Evolutionary conservation across 169 alveolate species (phyloP), one percentile per base, ranked within the genome.

Genomic region (Cryptosporidium sp.): DNA sequence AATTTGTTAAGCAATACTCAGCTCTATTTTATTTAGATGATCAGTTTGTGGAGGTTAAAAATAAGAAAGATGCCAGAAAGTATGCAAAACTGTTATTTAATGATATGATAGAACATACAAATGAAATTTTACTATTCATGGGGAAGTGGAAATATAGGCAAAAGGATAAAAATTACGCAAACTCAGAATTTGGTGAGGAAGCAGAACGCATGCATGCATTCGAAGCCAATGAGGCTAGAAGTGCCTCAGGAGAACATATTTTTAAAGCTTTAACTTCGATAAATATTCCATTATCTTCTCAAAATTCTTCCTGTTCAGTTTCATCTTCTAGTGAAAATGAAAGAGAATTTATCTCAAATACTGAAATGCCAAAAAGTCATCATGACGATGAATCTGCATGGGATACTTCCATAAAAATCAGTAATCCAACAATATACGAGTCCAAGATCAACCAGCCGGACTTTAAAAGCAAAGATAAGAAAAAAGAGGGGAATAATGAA

Each of bases 61-160:
- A 80, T 48, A 80, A 80, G 53, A 80, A 80, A 26, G 89, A 80
- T 62, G 89, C 89, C 16, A 80, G 89, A 39, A 62, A 62, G 29
- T 80, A 80, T 62, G 89, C 89, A 16, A 80, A 80, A 48, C 26
- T 42, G 21, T 33, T 80, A 31, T 80, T 80, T 65, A 80, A 80
- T 60, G 89, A 80, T 21, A 80, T 80, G 75, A 75, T 67, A 29
- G 69, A 60, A 18, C 58, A 80, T 33, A 45, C 89, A 29, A 80
- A 80, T 62, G 89, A 80, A 33, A 44, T 80, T 12, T 39, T 80
- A 26, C 26, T 80, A 5, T 80, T 80, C 9, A 80, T 80, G 89
- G 89, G 89, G 29, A 80, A 80, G 14, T 80, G 89, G 89, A 80
- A 80, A 39, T 60, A 60, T 37, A 75, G 61, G 29, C 71, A 60